These are phyloP conservation scores for Penicillium bialowiezense DNA, from an alignment of 495 filamentous ascomycete genomes.

Conservation along the genomic window DNA sequence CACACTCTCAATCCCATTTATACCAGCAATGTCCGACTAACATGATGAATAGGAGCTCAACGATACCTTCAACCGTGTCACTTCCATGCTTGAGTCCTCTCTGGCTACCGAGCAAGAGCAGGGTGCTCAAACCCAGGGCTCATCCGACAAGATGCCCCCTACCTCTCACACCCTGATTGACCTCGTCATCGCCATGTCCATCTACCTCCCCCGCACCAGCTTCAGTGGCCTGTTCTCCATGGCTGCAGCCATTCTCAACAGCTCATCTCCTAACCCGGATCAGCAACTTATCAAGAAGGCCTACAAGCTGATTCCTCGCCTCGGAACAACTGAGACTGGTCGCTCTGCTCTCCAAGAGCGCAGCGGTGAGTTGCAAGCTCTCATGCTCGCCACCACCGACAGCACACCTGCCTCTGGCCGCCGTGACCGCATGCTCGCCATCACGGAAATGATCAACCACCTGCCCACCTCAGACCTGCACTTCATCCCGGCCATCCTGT, in stretches of 20 bases:
- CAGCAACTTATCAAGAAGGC: slow-evolving; percentile 99
- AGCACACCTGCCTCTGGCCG: slow-evolving; percentile 81
- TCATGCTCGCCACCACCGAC: slow-evolving; percentile 73
- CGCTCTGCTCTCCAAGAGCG: slow-evolving; percentile 67
- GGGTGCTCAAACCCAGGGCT: slow-evolving; percentile 53
- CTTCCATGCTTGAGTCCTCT: slow-evolving; percentile 73
- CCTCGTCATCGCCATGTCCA: slow-evolving; percentile 89
- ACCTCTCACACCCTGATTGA: slow-evolving; percentile 94
- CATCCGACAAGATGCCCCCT: slow-evolving; percentile 79
- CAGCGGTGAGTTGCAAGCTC: slow-evolving; percentile 68
- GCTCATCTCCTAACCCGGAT: slow-evolving; percentile 50
- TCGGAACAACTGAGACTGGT: slow-evolving; percentile 76
- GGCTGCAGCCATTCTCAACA: slow-evolving; percentile 73
- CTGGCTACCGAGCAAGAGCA: slow-evolving; percentile 52
- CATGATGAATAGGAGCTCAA: slow-evolving; percentile 63
- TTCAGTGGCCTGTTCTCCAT: slow-evolving; percentile 80
- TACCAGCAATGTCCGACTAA: background rate
- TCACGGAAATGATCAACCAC: slow-evolving; percentile 72
- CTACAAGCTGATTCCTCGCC: slow-evolving; percentile 91
- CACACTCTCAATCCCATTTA: background rate
- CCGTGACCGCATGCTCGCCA: slow-evolving; percentile 77
- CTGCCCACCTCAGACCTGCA: slow-evolving; percentile 74
- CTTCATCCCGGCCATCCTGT: slow-evolving; percentile 87
- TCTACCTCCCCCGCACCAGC: slow-evolving; percentile 81
- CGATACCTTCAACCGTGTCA: slow-evolving; percentile 83